A percentile compares a stretch with the other conserved stretches of the same genome.
These are phyloP conservation scores for Peltaster fructicola DNA, from an alignment of 2,329 filamentous ascomycete genomes.

Conservation along the genomic window DNA sequence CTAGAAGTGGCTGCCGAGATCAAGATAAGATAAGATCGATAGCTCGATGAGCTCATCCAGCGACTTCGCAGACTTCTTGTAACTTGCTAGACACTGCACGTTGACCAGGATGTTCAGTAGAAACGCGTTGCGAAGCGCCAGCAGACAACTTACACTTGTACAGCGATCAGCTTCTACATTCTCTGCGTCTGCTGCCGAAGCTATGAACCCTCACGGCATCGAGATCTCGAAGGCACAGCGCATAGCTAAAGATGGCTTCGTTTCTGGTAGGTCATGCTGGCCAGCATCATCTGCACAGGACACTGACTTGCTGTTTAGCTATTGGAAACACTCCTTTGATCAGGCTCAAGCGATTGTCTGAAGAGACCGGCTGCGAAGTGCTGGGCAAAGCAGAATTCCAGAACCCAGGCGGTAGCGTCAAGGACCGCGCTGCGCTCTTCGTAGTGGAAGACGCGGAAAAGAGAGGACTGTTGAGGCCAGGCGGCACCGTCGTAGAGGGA, in stretches of 20 bases:
- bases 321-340: constrained; percentile 97
- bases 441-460: constrained; percentile 90
- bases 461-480: constrained; percentile 60
- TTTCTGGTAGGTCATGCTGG: constrained; percentile 46
- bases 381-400: constrained; percentile 97
- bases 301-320: constrained; percentile 35
- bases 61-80: too few relatives aligned
- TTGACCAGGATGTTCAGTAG: constrained; percentile 15
- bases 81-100: too few relatives aligned
- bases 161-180: constrained; percentile 12
- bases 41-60: too few relatives aligned
- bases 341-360: constrained; percentile 69
- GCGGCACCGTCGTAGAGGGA: constrained; percentile 90
- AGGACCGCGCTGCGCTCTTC: constrained; percentile 88
- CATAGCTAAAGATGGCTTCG: constrained; percentile 53
- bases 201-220: constrained; percentile 31
- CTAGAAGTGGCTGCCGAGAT: too few relatives aligned
- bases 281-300: background rate
- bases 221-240: constrained; percentile 66
- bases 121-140: constrained; percentile 9
- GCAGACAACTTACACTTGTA: constrained; percentile 7
- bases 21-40: too few relatives aligned
- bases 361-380: constrained; percentile 81
- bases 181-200: constrained; percentile 10
- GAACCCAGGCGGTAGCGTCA: constrained; percentile 91